phyloP scores from a whole-genome alignment of 257 asterid species.

The Misopates orontium region DNA sequence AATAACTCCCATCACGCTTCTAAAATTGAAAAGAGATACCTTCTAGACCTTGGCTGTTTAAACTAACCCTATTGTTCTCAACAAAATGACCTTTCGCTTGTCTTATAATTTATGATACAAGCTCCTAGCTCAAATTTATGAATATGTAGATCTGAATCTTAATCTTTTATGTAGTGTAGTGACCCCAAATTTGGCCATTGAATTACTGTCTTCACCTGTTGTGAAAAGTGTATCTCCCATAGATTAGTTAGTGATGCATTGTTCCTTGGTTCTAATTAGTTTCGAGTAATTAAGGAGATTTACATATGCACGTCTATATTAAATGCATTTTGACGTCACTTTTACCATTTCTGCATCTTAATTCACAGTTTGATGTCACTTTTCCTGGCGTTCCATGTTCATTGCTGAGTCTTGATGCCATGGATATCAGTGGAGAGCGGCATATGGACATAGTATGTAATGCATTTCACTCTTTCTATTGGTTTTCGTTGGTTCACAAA shows the following conservation, averaged over 20 bases:
- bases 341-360: constrained; percentile 27
- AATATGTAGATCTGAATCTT: background rate
- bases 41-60: too few relatives aligned
- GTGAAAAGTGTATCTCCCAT: background rate
- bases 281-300: constrained; percentile 16
- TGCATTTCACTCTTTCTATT: constrained; percentile 22
- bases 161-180: constrained; percentile 19
- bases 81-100: background rate
- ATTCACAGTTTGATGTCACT: constrained; percentile 70
- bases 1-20: too few relatives aligned
- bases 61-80: too few relatives aligned
- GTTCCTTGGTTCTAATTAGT: constrained; percentile 18
- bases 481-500: constrained; percentile 4
- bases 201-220: background rate
- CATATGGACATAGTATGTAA: constrained; percentile 83
- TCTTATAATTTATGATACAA: constrained; percentile 4
- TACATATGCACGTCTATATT: constrained; percentile 24
- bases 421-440: constrained; percentile 98
- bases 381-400: constrained; percentile 89
- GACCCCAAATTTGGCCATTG: background rate
- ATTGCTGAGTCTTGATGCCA: constrained; percentile 90
- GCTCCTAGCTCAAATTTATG: constrained; percentile 6
- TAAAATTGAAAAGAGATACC: too few relatives aligned
- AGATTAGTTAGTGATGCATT: background rate
- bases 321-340: constrained; percentile 86